These are phyloP conservation scores for Epichloe sp. DNA, from an alignment of 2,329 filamentous ascomycete species.

Conservation along the genomic window DNA sequence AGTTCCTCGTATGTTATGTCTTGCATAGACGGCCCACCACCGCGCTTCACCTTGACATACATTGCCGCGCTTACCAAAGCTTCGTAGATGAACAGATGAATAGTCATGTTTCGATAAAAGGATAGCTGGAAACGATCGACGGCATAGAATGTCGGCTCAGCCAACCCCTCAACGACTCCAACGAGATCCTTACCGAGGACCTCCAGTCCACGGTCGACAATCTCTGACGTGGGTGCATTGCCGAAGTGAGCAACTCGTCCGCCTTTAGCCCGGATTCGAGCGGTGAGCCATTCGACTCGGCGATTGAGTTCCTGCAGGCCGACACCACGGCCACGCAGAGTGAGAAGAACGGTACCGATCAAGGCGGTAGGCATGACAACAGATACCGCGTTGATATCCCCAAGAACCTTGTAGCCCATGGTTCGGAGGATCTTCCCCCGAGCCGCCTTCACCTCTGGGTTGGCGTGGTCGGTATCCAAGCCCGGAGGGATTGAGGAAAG, in stretches of 20 bases:
- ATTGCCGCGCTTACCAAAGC: constrained; percentile 80
- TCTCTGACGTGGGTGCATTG: constrained; percentile 60
- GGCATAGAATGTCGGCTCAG: constrained; percentile 86
- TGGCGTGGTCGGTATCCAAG: constrained; percentile 31
- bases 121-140: constrained; percentile 94
- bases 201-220: constrained; percentile 81
- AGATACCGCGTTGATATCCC: constrained; percentile 89
- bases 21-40: constrained; percentile 72
- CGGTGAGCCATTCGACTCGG: constrained; percentile 80
- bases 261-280: constrained; percentile 69
- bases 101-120: constrained; percentile 99
- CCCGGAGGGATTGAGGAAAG: constrained; percentile 30
- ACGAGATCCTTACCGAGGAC: constrained; percentile 86
- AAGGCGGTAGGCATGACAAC: constrained; percentile 97
- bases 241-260: constrained; percentile 91
- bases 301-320: constrained; percentile 76
- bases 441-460: constrained; percentile 37
- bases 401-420: constrained; percentile 81
- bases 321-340: constrained; percentile 80
- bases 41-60: constrained; percentile 82
- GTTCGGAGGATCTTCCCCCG: constrained; percentile 64
- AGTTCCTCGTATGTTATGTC: constrained; percentile 64
- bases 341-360: constrained; percentile 86
- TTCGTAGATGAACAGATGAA: constrained; percentile 92
- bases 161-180: constrained; percentile 62